Base-by-base conservation (phyloP, 352 stramenopile genomes). In the Blastocystis sp. region DNA sequence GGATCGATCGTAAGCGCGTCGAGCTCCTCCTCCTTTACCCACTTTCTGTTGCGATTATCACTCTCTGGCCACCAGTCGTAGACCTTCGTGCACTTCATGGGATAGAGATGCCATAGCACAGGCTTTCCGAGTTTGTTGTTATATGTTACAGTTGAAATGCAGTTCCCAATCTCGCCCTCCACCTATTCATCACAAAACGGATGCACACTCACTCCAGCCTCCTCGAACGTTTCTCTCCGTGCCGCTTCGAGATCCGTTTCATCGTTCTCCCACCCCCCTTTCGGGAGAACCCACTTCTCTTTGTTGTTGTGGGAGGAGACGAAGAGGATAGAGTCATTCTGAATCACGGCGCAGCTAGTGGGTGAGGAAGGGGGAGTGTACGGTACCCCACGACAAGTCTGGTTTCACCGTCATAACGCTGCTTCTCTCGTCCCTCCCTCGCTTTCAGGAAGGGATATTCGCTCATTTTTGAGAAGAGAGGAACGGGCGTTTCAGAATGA, bases 201-300 rank as follows among this genome's bases (percentile, higher is more conserved):
- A 62, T 69, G n/a, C 12, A 45, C 16, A 12, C 29, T 37, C 37
- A 98, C 93, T 35, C 96, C 96, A 1, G 93, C 95, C 91, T 98
- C 96, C 91, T 98, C 96, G 79, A 96, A 96, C 9, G 94, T 95
- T 91, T 98, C 96, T 6, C 96, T 93, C 61, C 95, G 91, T 3
- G 95, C 96, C 85, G 94, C 95, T 80, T 98, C 94, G 78, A 95
- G 92, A n/a, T 94, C 91, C 0, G 93, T 94, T 91, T 98, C 96
- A 88, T 98, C 96, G 29, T 67, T 93, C 91, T 98, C 96, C 96
- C 96, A 98, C 0, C 96, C 96, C 60, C 96, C 96, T 91, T 98
- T 98, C n/a, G 96, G 96, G 9, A 98, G 90, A 66, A 98, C 97
- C 96, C 96, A 98, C 81, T 96, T 94, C 45, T 92, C 91, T 35